Base-by-base conservation (phyloP, 2,329 filamentous ascomycete genomes). In the Xylaria sp. region DNA sequence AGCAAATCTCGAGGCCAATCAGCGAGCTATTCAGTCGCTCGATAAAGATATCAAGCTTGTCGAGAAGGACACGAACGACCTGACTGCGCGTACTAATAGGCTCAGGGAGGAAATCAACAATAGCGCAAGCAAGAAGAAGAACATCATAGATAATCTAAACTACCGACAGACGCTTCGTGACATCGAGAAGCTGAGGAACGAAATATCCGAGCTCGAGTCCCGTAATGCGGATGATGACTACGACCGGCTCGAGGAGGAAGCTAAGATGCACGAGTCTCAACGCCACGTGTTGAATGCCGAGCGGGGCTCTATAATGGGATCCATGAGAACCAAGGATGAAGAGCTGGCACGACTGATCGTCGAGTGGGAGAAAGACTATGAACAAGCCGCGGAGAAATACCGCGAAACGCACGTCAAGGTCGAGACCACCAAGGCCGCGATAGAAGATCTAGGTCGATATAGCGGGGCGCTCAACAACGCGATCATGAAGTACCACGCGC, bases 401-500 rank as follows among this genome's bases (percentile, higher is more conserved):
- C 91, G 91, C 63, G 88, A 96, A 74, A 84, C 89, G 6, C 90
- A 96, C 70, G 91, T 97, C 76, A 89, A 89, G 63, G 90, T 96
- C 1, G 91, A 87, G 75, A 95, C 92, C 0, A 97, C 91, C 44
- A 95, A 92, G 72, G 93, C 92, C 2, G 93, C 92, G 2, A 90
- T 96, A 50, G 91, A 96, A 52, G 94, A 99, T 69, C 78, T 99
- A 34, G 88, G 82, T 6, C 88, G 90, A 39, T 97, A 96, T 69
- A 82, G 85, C 40, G 81, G 84, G 8, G 94, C 94, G 7, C 82
- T 99, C 11, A 93, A 97, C 77, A 91, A 94, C 68, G 95, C 94
- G 43, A 95, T 99, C 67, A 97, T 99, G 91, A 91, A 90, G 67
- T 99, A 93, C 69, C 94, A 99, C 76, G 83, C 88, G 24, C 78